A percentile compares a stretch with the other conserved stretches of the same genome.
Evolutionary conservation across 805 yeast species (phyloP).

Genomic region (Vanderwaltozyma tropicalis): DNA sequence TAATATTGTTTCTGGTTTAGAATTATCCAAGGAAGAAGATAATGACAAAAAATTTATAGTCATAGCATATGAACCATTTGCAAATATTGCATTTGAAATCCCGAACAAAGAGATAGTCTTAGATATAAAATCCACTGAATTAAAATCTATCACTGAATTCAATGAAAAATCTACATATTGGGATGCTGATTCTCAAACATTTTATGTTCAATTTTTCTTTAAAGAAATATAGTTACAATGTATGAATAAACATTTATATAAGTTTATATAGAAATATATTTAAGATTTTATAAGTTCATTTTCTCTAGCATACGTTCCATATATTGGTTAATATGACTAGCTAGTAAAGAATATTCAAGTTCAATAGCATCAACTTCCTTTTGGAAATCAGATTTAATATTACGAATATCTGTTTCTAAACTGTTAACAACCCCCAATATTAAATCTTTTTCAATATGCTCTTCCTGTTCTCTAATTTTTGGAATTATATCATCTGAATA

Average conservation of each 20-base stretch:
- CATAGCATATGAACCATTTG: constrained; percentile 84
- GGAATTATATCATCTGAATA: constrained; percentile 40
- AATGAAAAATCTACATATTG: constrained; percentile 50
- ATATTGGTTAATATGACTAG: constrained; percentile 45
- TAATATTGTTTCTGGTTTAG: constrained; percentile 69
- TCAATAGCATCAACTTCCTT: constrained; percentile 44
- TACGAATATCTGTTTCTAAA: constrained; percentile 22
- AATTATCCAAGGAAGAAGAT: constrained; percentile 45
- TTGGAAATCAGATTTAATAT: constrained; percentile 36
- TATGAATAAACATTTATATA: background rate
- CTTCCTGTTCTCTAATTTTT: constrained; percentile 39
- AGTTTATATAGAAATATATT: background rate
- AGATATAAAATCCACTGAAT: constrained; percentile 26
- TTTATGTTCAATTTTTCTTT: constrained; percentile 62
- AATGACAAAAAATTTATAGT: constrained; percentile 48
- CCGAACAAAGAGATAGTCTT: constrained; percentile 40
- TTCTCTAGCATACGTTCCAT: constrained; percentile 19
- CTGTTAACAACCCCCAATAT: constrained; percentile 33
- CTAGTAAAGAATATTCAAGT: constrained; percentile 43
- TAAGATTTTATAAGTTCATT: too few relatives aligned
- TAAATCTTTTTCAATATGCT: constrained; percentile 32
- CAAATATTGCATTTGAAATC: constrained; percentile 64
- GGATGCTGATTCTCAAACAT: constrained; percentile 60
- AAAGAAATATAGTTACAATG: constrained; percentile 2
- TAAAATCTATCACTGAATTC: constrained; percentile 27